Conservation (phyloP, 2,329 filamentous ascomycete species). For the Dothiorella sarmentorum region DNA sequence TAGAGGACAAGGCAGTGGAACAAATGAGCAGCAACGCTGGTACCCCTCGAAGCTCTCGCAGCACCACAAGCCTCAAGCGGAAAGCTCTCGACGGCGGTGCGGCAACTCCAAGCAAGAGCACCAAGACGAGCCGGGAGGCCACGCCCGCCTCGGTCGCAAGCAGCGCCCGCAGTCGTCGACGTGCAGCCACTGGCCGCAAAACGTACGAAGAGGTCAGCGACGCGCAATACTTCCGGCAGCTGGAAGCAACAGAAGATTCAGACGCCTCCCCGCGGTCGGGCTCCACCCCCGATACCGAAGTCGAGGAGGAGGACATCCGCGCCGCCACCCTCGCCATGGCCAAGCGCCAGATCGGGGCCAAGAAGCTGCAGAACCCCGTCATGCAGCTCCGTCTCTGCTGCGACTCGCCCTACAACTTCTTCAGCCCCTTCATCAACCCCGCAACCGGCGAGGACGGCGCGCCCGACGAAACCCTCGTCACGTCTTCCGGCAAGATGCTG, state of each 20-base stretch:
- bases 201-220: slow-evolving; percentile 73
- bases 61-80: slow-evolving; percentile 54
- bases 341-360: slow-evolving; percentile 81
- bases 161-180: slow-evolving; percentile 53
- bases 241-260: slow-evolving; percentile 50
- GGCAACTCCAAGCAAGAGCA: slow-evolving; percentile 62
- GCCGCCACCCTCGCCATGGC: slow-evolving; percentile 70
- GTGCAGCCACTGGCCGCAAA: slow-evolving; percentile 30
- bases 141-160: slow-evolving; percentile 62
- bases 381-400: slow-evolving; percentile 90
- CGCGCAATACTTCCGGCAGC: slow-evolving; percentile 74
- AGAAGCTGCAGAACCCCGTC: slow-evolving; percentile 89
- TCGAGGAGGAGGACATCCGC: slow-evolving; percentile 61
- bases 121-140: slow-evolving; percentile 69
- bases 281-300: slow-evolving; percentile 43
- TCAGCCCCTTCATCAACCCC: slow-evolving; percentile 68
- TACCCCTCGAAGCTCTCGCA: slow-evolving; percentile 46
- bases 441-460: slow-evolving; percentile 45
- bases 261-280: slow-evolving; percentile 36
- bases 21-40: slow-evolving; percentile 49
- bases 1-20: slow-evolving; percentile 76
- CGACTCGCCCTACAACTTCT: slow-evolving; percentile 95
- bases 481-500: slow-evolving; percentile 91
- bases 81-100: slow-evolving; percentile 43
- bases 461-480: slow-evolving; percentile 76